Evolutionary conservation across 192 early-diverging fungal genomes (phyloP).

Genomic region (Phlyctochytrium planicorne): DNA sequence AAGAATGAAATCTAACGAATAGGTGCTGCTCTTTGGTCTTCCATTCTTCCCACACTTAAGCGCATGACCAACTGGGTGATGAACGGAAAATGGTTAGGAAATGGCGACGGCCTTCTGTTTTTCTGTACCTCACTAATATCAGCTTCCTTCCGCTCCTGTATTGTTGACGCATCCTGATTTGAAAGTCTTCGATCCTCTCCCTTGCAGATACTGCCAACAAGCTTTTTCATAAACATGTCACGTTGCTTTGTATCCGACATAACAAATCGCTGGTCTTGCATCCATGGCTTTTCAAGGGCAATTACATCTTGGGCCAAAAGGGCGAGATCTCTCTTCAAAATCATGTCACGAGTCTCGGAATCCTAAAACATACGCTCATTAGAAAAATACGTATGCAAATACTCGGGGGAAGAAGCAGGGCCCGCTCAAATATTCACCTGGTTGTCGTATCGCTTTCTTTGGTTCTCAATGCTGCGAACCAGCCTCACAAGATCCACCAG

Average conservation of each 20-base stretch:
- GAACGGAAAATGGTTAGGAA: background rate
- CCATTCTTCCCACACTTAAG: background rate
- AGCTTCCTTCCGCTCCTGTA: background rate
- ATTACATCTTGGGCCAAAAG: slow-evolving; percentile 1
- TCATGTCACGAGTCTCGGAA: slow-evolving; percentile 14
- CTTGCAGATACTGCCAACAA: slow-evolving; percentile 16
- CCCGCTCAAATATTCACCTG: slow-evolving; percentile 33
- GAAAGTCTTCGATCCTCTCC: slow-evolving; percentile 18
- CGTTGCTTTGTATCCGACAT: slow-evolving; percentile 22
- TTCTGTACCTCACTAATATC: background rate
- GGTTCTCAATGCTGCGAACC: slow-evolving; percentile 15
- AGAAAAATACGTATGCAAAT: background rate
- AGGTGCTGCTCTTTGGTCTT: background rate
- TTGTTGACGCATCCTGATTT: slow-evolving; percentile 27
- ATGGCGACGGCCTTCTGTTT: too few species aligned
- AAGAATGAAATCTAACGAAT: background rate
- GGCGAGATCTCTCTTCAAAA: slow-evolving; percentile 16
- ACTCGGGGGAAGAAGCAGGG: background rate
- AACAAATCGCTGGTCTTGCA: slow-evolving; percentile 33
- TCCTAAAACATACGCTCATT: slow-evolving; percentile 10
- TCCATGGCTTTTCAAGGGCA: background rate
- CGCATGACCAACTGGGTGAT: background rate
- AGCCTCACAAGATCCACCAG: slow-evolving; percentile 26
- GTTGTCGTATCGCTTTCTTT: slow-evolving; percentile 28
- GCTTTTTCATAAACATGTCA: slow-evolving; percentile 19